Conservation (phyloP, 352 stramenopile species). For the Globisporangium camurandrum region DNA sequence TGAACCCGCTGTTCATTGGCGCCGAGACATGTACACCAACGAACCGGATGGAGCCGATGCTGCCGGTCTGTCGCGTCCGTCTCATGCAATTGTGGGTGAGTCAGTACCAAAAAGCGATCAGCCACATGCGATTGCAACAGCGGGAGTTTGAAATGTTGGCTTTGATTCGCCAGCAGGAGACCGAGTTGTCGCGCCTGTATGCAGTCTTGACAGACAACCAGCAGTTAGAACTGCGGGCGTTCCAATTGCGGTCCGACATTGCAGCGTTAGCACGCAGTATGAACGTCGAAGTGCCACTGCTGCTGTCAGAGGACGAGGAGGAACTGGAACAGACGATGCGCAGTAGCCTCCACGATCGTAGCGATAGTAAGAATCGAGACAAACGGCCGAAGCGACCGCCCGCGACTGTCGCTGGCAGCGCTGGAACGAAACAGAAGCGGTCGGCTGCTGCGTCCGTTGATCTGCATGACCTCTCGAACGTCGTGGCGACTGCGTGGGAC, state of each 20-base stretch:
- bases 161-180: conserved; percentile 77
- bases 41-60: conserved; percentile 53
- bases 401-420: neutral
- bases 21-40: conserved; percentile 14
- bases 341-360: no score
- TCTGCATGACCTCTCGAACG: conserved; percentile 43
- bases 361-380: no score
- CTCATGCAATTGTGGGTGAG: conserved; percentile 83
- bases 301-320: neutral
- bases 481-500: conserved; percentile 14
- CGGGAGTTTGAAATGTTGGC: conserved; percentile 80
- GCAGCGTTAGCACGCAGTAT: conserved; percentile 59
- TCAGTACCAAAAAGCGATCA: conserved; percentile 85
- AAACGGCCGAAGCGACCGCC: no score
- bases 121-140: conserved; percentile 82
- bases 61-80: conserved; percentile 77
- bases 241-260: conserved; percentile 68
- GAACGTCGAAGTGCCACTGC: conserved; percentile 41
- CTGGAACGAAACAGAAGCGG: conserved; percentile 8
- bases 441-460: conserved; percentile 21
- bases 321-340: conserved; percentile 1
- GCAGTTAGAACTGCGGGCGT: conserved; percentile 47
- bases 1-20: conserved; percentile 76
- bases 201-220: conserved; percentile 53
- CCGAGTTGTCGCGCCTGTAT: conserved; percentile 59